Conservation (phyloP, 768 basidiomycete genomes). For the Termitomyces sp. region DNA sequence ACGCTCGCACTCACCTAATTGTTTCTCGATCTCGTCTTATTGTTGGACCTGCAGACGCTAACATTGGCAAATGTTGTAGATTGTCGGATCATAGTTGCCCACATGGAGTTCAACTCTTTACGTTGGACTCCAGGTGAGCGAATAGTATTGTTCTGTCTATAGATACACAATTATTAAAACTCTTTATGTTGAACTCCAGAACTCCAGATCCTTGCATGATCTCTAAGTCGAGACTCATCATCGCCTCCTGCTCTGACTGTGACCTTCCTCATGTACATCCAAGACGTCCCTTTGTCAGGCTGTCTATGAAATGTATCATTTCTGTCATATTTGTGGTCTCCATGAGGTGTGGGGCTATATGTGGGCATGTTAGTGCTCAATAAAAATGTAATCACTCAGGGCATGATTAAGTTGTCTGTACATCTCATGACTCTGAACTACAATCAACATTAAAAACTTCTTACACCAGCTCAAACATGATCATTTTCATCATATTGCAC, state of each 20-base stretch:
- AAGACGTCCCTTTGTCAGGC: not conserved
- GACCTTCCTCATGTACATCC: not conserved
- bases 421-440: not conserved
- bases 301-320: too few species aligned
- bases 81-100: not conserved
- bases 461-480: too few species aligned
- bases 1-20: too few species aligned
- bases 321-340: too few species aligned
- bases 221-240: too few species aligned
- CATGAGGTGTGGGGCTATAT: too few species aligned
- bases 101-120: not conserved
- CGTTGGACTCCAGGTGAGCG: not conserved
- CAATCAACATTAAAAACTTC: not conserved
- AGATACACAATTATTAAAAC: not conserved
- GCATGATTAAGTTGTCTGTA: not conserved
- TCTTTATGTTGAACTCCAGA: not conserved
- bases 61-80: not conserved
- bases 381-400: not conserved
- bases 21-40: too few species aligned
- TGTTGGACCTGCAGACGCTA: not conserved
- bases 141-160: not conserved
- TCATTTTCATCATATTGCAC: not conserved
- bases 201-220: not conserved
- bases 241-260: not conserved
- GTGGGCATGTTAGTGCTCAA: not conserved